Evolutionary conservation across 805 yeast species (phyloP).

Genomic region (Hyphopichia homilentoma): DNA sequence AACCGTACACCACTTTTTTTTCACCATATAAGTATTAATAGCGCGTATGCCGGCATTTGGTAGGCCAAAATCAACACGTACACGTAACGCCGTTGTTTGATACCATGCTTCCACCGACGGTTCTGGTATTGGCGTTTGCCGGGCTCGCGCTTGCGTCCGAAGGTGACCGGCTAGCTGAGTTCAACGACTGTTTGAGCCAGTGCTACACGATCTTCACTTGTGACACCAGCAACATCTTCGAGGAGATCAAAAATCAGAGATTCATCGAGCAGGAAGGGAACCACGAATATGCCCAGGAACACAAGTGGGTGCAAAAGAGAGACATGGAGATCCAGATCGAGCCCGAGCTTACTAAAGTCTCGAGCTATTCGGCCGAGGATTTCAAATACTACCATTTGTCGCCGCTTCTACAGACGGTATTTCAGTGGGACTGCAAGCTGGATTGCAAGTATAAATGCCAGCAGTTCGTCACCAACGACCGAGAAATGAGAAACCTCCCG

Average conservation of each 20-base stretch:
- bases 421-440: constrained; percentile 32
- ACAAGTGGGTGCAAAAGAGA: constrained; percentile 1
- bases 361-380: constrained; percentile 3
- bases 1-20: too few species aligned
- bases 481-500: constrained; percentile 15
- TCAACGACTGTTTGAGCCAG: constrained; percentile 17
- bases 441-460: constrained; percentile 40
- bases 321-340: not conserved
- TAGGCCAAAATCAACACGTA: too few species aligned
- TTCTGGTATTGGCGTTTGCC: not conserved
- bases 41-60: too few species aligned
- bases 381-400: constrained; percentile 10
- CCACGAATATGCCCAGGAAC: constrained; percentile 1
- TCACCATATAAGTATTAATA: too few species aligned
- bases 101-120: not conserved
- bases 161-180: constrained; percentile 33
- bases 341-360: not conserved
- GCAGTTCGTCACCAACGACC: constrained; percentile 25
- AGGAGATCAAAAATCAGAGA: constrained; percentile 9
- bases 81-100: too few species aligned
- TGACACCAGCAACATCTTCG: constrained; percentile 9
- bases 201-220: constrained; percentile 20
- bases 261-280: constrained; percentile 6
- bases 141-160: constrained; percentile 14
- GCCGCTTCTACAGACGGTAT: constrained; percentile 15